These are phyloP conservation scores for Dichotomocladium elegans DNA, from an alignment of 371 early-diverging fungal genomes.

Conservation along the genomic window DNA sequence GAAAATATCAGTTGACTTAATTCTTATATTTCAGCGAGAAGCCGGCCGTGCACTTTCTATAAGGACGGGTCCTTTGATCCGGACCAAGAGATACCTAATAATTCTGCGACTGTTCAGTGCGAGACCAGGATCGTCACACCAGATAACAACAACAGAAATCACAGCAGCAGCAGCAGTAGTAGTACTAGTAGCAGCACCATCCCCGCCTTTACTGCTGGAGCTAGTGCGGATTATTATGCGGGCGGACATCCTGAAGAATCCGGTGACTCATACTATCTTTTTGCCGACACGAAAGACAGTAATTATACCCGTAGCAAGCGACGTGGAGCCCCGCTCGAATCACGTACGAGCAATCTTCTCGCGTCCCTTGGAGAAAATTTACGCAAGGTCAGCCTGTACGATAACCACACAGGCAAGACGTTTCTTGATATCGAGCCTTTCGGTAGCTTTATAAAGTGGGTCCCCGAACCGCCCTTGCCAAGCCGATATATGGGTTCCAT, in stretches of 20 bases:
- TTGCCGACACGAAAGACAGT: constrained; percentile 13
- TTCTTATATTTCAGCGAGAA: constrained; percentile 13
- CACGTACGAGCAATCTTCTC: constrained; percentile 11
- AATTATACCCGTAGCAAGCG: constrained; percentile 10
- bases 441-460: constrained; percentile 21
- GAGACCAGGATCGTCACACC: too few species aligned
- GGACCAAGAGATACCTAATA: constrained; percentile 2
- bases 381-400: constrained; percentile 12
- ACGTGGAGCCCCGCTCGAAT: constrained; percentile 10
- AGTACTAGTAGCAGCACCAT: neutral
- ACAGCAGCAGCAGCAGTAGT: neutral
- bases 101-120: neutral
- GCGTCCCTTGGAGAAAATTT: constrained; percentile 15
- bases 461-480: constrained; percentile 12
- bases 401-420: constrained; percentile 2
- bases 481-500: constrained; percentile 23
- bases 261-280: constrained; percentile 4
- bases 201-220: neutral
- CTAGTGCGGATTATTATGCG: neutral
- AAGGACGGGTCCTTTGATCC: constrained; percentile 23
- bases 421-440: constrained; percentile 13
- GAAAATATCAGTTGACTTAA: too few species aligned
- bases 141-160: neutral
- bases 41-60: constrained; percentile 24
- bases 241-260: neutral